Evolutionary conservation across 495 filamentous ascomycete species (phyloP).

Genomic region (Parmelia sp.): DNA sequence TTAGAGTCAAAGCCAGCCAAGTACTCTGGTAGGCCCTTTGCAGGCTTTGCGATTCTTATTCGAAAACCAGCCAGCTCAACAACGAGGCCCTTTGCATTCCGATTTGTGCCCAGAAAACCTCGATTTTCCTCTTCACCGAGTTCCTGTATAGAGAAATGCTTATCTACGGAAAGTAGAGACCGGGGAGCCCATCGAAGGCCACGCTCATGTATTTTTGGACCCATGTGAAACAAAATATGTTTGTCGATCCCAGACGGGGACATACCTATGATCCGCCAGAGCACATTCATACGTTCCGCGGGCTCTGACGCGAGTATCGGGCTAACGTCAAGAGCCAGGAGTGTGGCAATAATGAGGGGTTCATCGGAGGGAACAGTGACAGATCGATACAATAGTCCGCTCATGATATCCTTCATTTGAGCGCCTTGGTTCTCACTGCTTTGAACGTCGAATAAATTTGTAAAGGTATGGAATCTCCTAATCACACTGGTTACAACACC

Average conservation of each 20-base stretch:
- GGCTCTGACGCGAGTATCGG: slow-evolving; percentile 21
- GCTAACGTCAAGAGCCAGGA: slow-evolving; percentile 25
- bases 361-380: slow-evolving; percentile 33
- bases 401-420: slow-evolving; percentile 9
- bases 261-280: slow-evolving; percentile 13
- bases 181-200: slow-evolving; percentile 17
- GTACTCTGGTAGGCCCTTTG: slow-evolving; percentile 10
- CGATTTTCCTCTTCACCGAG: slow-evolving; percentile 1
- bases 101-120: slow-evolving; percentile 8
- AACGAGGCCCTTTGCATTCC: slow-evolving; percentile 13
- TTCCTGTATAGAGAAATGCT: background rate
- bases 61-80: slow-evolving; percentile 15
- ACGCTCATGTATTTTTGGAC: slow-evolving; percentile 13
- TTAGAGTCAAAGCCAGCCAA: slow-evolving; percentile 17
- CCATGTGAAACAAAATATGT: slow-evolving; percentile 11
- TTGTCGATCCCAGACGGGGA: slow-evolving; percentile 12
- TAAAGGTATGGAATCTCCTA: background rate
- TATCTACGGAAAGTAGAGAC: slow-evolving; percentile 16
- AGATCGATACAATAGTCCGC: slow-evolving; percentile 27
- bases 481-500: background rate
- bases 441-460: slow-evolving; percentile 9
- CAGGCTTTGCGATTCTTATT: slow-evolving; percentile 15
- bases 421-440: background rate
- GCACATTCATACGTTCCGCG: slow-evolving; percentile 15
- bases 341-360: slow-evolving; percentile 32